phyloP scores from a whole-genome alignment of 768 basidiomycete species.

The Xerocomus brunneocitrinus region DNA sequence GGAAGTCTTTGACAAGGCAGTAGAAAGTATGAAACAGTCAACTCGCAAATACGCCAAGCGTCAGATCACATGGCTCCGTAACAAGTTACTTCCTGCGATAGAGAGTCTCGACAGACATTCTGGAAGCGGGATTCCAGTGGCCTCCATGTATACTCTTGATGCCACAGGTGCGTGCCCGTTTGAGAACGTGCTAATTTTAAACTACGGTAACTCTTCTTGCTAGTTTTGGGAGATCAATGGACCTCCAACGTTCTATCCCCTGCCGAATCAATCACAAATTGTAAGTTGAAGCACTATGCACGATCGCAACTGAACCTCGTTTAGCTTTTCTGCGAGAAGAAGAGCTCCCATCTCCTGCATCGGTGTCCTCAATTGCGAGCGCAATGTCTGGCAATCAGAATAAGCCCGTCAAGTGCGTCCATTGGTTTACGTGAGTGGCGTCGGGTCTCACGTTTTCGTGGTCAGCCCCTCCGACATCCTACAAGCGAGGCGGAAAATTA shows the following conservation, averaged over 20 bases:
- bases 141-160: conserved; percentile 57
- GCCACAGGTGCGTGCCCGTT: conserved; percentile 53
- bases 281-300: conserved; percentile 29
- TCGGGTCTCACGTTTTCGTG: conserved; percentile 8
- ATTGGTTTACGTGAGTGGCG: conserved; percentile 1
- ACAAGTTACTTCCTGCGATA: conserved; percentile 79
- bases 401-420: conserved; percentile 46
- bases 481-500: conserved; percentile 48
- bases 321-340: conserved; percentile 49
- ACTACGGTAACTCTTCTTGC: conserved; percentile 1
- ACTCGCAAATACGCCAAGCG: conserved; percentile 90
- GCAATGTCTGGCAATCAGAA: conserved; percentile 44
- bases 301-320: conserved; percentile 2
- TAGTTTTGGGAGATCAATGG: conserved; percentile 59
- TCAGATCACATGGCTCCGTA: conserved; percentile 89
- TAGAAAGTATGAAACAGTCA: conserved; percentile 78
- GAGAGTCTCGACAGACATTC: conserved; percentile 41
- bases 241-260: conserved; percentile 45
- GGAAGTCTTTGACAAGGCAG: conserved; percentile 47
- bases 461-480: conserved; percentile 56
- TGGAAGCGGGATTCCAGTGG: conserved; percentile 19
- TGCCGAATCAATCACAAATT: conserved; percentile 46
- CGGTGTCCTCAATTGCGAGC: conserved; percentile 52
- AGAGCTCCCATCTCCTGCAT: conserved; percentile 51
- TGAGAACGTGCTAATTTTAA: neutral